These are phyloP conservation scores for Ceratobasidium sp. DNA, from an alignment of 1,284 basidiomycete species.

Conservation along the genomic window DNA sequence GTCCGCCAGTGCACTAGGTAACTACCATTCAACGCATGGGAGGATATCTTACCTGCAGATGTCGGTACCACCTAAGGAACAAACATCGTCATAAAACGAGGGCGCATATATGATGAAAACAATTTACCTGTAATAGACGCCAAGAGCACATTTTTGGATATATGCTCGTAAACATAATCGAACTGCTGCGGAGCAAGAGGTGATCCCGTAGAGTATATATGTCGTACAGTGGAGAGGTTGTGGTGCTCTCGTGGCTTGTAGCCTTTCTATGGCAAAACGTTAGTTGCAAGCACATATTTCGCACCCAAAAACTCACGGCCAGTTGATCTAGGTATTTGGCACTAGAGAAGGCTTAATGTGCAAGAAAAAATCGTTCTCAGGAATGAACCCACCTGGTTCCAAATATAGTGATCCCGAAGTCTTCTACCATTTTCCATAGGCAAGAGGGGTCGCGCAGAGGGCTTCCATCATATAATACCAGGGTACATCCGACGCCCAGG, in stretches of 20 bases:
- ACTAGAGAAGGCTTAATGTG: constrained; percentile 47
- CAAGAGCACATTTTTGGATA: constrained; percentile 71
- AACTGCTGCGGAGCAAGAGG: constrained; percentile 79
- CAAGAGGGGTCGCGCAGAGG: constrained; percentile 74
- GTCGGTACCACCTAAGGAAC: constrained; percentile 79
- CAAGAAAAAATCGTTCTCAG: neutral
- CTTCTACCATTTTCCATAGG: constrained; percentile 77
- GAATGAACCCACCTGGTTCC: constrained; percentile 61
- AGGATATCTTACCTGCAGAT: constrained; percentile 66
- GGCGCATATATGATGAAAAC: constrained; percentile 36
- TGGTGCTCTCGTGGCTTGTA: constrained; percentile 74
- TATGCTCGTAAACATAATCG: constrained; percentile 78
- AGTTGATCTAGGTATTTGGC: constrained; percentile 83
- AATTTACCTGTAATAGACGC: constrained; percentile 78
- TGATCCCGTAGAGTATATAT: constrained; percentile 86
- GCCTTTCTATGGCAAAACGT: constrained; percentile 57
- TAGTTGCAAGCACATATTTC: constrained; percentile 11
- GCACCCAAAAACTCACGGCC: constrained; percentile 58
- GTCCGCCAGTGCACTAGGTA: neutral
- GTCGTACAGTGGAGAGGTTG: constrained; percentile 64
- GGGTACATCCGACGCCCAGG: constrained; percentile 72
- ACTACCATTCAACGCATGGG: neutral
- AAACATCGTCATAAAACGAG: constrained; percentile 28
- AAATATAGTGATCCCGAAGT: constrained; percentile 79
- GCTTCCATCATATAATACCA: constrained; percentile 86